phyloP scores from a whole-genome alignment of 2,329 filamentous ascomycete species.

The Lachnellula cervina region DNA sequence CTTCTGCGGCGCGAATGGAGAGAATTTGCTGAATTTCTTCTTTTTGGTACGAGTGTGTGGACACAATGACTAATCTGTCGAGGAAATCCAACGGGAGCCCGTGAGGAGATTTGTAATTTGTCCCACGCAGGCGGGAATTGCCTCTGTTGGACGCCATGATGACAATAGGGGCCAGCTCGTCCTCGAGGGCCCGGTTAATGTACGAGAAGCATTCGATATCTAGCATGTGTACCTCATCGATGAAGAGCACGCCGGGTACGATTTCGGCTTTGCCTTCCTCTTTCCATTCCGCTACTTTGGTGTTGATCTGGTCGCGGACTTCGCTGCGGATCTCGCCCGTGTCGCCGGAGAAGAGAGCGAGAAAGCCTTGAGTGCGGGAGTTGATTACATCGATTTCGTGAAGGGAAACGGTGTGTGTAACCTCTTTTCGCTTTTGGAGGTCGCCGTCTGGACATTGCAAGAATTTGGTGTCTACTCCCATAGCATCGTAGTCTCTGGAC shows the following conservation, averaged over 20 bases:
- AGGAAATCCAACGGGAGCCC: constrained; percentile 93
- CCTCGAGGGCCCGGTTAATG: constrained; percentile 93
- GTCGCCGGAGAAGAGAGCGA: constrained; percentile 95
- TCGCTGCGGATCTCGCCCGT: constrained; percentile 97
- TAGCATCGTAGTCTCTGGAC: constrained; percentile 96
- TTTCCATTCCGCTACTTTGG: constrained; percentile 98
- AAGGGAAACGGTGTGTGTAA: constrained; percentile 91
- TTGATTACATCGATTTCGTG: constrained; percentile 99
- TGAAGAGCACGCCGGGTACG: constrained; percentile 93
- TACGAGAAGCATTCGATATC: constrained; percentile 99
- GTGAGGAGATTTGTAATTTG: constrained; percentile 88
- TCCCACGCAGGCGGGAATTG: constrained; percentile 85
- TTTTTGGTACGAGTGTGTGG: constrained; percentile 75
- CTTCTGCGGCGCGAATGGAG: constrained; percentile 86
- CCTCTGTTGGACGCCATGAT: constrained; percentile 99
- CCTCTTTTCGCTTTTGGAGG: constrained; percentile 93
- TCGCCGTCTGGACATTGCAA: constrained; percentile 96
- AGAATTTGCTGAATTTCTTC: constrained; percentile 93
- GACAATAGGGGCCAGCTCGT: constrained; percentile 90
- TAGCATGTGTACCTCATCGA: constrained; percentile 99
- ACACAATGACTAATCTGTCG: constrained; percentile 93
- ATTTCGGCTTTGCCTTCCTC: constrained; percentile 99
- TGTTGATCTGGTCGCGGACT: constrained; percentile 98
- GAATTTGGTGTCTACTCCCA: constrained; percentile 98
- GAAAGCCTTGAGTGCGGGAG: constrained; percentile 94